A percentile compares a stretch with the other conserved stretches of the same genome.
These are phyloP conservation scores for Fusarium torreyae DNA, from an alignment of 2,329 filamentous ascomycete genomes.

Conservation along the genomic window DNA sequence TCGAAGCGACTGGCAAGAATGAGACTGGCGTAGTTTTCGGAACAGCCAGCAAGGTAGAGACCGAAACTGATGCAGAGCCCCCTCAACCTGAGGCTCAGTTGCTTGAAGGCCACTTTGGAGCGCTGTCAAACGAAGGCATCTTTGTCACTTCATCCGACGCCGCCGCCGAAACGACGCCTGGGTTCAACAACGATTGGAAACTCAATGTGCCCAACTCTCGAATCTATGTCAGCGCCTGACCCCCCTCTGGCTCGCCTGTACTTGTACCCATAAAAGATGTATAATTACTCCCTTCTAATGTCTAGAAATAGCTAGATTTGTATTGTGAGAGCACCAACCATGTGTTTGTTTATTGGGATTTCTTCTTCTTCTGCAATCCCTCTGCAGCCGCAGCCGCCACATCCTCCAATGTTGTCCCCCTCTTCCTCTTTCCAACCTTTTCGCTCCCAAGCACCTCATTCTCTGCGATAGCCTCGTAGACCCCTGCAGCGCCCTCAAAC, in stretches of 20 bases:
- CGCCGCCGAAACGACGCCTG: slow-evolving; percentile 46
- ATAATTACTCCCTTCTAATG: slow-evolving; percentile 19
- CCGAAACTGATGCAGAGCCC: slow-evolving; percentile 13
- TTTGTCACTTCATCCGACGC: slow-evolving; percentile 60
- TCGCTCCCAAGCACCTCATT: slow-evolving; percentile 73
- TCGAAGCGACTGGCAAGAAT: slow-evolving; percentile 41
- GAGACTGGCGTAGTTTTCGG: slow-evolving; percentile 53
- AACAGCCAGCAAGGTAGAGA: slow-evolving; percentile 47
- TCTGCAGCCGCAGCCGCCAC: slow-evolving; percentile 66
- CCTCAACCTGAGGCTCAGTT: slow-evolving; percentile 25
- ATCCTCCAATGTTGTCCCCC: slow-evolving; percentile 71
- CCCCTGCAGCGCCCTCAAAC: slow-evolving; percentile 72
- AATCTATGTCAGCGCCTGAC: slow-evolving; percentile 43
- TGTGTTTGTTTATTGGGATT: slow-evolving; percentile 21
- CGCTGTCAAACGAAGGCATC: slow-evolving; percentile 72
- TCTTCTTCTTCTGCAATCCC: slow-evolving; percentile 63
- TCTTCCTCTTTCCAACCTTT: slow-evolving; percentile 68
- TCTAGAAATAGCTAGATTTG: slow-evolving; percentile 1
- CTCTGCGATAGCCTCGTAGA: slow-evolving; percentile 74
- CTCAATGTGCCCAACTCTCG: slow-evolving; percentile 56
- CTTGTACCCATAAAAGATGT: slow-evolving; percentile 29
- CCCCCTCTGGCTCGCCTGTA: not conserved
- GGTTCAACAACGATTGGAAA: slow-evolving; percentile 52
- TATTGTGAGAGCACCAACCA: not conserved
- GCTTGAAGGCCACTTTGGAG: slow-evolving; percentile 70